Percentiles rank a stretch among this genome's conserved stretches.
These are phyloP conservation scores for Mortierella sp. DNA, from an alignment of 371 early-diverging fungal species.

Conservation along the genomic window DNA sequence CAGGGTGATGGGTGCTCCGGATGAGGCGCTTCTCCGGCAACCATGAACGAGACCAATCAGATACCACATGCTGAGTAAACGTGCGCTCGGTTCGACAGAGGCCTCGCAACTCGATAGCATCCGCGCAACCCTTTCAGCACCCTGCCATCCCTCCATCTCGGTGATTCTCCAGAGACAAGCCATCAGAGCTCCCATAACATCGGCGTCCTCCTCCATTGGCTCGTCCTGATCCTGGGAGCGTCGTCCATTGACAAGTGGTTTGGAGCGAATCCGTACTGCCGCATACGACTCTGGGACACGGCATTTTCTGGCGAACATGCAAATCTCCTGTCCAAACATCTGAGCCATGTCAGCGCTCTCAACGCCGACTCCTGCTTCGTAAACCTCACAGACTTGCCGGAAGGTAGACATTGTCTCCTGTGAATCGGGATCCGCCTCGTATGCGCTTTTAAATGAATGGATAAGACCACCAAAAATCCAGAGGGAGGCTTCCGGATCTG, in stretches of 20 bases:
- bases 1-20: constrained; percentile 12
- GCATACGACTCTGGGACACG: constrained; percentile 40
- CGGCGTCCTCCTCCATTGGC: constrained; percentile 17
- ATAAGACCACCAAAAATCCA: constrained; percentile 54
- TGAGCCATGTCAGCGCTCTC: constrained; percentile 47
- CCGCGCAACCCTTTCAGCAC: constrained; percentile 40
- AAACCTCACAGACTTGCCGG: constrained; percentile 50
- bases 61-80: constrained; percentile 50
- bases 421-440: constrained; percentile 34
- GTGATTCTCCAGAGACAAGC: constrained; percentile 46
- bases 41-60: constrained; percentile 41
- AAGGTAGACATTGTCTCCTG: constrained; percentile 36
- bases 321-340: constrained; percentile 49
- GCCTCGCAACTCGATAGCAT: constrained; percentile 43
- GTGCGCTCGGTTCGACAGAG: constrained; percentile 14
- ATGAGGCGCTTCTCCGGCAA: constrained; percentile 2
- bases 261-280: not conserved
- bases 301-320: constrained; percentile 33
- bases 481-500: constrained; percentile 48
- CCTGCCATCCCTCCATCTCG: constrained; percentile 39
- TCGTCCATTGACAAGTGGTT: not conserved
- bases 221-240: constrained; percentile 1
- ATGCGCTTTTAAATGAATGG: constrained; percentile 53
- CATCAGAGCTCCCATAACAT: constrained; percentile 33
- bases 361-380: constrained; percentile 46